Conservation (phyloP, 306 rosid genomes). For the Cicer yamashitae region DNA sequence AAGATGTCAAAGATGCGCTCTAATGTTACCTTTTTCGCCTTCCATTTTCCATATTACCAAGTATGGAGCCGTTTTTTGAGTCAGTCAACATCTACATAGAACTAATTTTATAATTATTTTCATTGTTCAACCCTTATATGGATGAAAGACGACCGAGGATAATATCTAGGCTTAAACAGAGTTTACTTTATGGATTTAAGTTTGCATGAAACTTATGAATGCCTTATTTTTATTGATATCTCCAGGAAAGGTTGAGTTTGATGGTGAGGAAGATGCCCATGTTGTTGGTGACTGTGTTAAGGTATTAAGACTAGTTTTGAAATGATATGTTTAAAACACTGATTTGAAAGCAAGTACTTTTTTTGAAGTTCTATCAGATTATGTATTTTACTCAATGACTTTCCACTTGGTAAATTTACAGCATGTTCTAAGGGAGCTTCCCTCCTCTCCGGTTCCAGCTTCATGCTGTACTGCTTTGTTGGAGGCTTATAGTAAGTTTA, state of each 20-base stretch:
- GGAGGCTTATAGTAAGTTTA: slow-evolving; percentile 94
- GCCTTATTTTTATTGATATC: slow-evolving; percentile 36
- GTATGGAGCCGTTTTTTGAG: slow-evolving; percentile 24
- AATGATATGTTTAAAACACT: not conserved
- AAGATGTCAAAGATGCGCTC: not conserved
- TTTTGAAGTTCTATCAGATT: slow-evolving; percentile 31
- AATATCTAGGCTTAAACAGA: slow-evolving; percentile 7
- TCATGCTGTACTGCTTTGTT: slow-evolving; percentile 97
- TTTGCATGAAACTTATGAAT: slow-evolving; percentile 37
- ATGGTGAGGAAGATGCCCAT: slow-evolving; percentile 91
- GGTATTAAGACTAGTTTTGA: slow-evolving; percentile 56
- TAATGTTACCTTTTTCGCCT: not conserved
- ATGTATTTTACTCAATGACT: slow-evolving; percentile 23
- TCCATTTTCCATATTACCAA: not conserved
- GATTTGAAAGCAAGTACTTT: slow-evolving; percentile 26
- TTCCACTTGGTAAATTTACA: slow-evolving; percentile 52
- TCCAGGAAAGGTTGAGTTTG: slow-evolving; percentile 89
- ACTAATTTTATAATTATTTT: slow-evolving; percentile 6
- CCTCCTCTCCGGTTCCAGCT: slow-evolving; percentile 99
- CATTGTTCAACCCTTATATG: not conserved
- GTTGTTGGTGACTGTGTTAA: slow-evolving; percentile 98
- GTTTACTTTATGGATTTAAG: slow-evolving; percentile 9
- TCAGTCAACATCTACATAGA: not conserved
- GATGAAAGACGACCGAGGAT: slow-evolving; percentile 25
- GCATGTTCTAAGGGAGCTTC: slow-evolving; percentile 97